Evolutionary conservation across 345 rosid species (phyloP).

Genomic region (Cardiospermum halicacabum): DNA sequence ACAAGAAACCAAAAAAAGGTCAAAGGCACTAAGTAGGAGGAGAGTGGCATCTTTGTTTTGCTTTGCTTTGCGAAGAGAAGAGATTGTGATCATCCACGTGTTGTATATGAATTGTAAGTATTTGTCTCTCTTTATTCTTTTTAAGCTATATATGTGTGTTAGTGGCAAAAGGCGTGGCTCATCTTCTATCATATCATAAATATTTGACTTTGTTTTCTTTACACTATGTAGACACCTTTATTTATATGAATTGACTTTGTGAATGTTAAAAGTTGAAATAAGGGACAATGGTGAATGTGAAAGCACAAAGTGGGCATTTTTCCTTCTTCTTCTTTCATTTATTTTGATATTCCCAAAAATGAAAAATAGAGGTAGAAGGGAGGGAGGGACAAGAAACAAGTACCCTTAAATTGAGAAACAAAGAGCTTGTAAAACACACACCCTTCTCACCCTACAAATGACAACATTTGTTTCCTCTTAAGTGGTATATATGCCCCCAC

Average conservation of each 20-base stretch:
- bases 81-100: constrained; percentile 26
- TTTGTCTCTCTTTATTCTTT: background rate
- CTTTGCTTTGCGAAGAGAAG: too few relatives aligned
- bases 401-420: constrained; percentile 6
- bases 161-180: constrained; percentile 23
- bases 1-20: constrained; percentile 21
- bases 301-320: constrained; percentile 20
- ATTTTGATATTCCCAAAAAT: constrained; percentile 19
- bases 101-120: constrained; percentile 9
- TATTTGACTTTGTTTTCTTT: constrained; percentile 2
- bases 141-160: constrained; percentile 6
- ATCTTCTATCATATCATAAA: constrained; percentile 15
- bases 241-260: constrained; percentile 14
- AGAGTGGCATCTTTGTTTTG: constrained; percentile 14
- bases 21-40: constrained; percentile 23
- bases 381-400: constrained; percentile 23
- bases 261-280: background rate
- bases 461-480: constrained; percentile 25
- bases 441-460: constrained; percentile 8
- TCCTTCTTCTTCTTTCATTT: too few relatives aligned
- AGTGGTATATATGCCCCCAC: constrained; percentile 28
- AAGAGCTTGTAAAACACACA: background rate
- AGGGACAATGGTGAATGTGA: constrained; percentile 15
- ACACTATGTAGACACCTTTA: too few relatives aligned
- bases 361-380: too few relatives aligned